Evolutionary conservation across 2,329 filamentous ascomycete species (phyloP).

Genomic region (Aureobasidium pullulans): DNA sequence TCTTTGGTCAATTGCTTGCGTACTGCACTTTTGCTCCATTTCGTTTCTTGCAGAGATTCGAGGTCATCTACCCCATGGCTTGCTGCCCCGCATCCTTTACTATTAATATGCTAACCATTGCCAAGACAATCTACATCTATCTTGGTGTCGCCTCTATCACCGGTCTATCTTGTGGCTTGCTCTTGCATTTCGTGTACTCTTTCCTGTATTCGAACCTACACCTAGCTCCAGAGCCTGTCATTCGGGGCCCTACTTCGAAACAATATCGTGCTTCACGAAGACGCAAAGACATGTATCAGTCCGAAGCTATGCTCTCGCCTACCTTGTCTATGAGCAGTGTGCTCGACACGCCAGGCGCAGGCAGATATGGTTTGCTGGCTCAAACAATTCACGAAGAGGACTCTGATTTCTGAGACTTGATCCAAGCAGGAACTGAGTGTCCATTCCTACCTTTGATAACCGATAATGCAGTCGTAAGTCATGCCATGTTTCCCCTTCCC

Average conservation of each 20-base stretch:
- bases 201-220: constrained; percentile 34
- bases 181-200: constrained; percentile 51
- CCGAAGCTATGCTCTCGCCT: constrained; percentile 18
- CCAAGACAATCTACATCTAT: constrained; percentile 44
- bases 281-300: constrained; percentile 19
- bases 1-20: constrained; percentile 38
- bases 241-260: constrained; percentile 21
- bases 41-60: constrained; percentile 44
- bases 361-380: constrained; percentile 47
- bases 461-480: constrained; percentile 2
- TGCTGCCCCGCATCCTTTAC: not conserved
- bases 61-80: constrained; percentile 31
- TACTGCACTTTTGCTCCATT: constrained; percentile 42
- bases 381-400: constrained; percentile 67
- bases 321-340: constrained; percentile 18
- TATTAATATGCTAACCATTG: constrained; percentile 27
- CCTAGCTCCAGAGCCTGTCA: constrained; percentile 12
- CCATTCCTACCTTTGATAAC: not conserved
- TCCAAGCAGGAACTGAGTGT: not conserved
- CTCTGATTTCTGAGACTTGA: constrained; percentile 36
- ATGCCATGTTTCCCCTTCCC: not conserved
- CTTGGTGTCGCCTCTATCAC: constrained; percentile 60
- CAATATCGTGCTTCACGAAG: constrained; percentile 27
- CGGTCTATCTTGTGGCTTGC: constrained; percentile 56
- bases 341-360: constrained; percentile 25